phyloP scores from a whole-genome alignment of 75 land plant genomes.

The Chamaecyparis obtusa region DNA sequence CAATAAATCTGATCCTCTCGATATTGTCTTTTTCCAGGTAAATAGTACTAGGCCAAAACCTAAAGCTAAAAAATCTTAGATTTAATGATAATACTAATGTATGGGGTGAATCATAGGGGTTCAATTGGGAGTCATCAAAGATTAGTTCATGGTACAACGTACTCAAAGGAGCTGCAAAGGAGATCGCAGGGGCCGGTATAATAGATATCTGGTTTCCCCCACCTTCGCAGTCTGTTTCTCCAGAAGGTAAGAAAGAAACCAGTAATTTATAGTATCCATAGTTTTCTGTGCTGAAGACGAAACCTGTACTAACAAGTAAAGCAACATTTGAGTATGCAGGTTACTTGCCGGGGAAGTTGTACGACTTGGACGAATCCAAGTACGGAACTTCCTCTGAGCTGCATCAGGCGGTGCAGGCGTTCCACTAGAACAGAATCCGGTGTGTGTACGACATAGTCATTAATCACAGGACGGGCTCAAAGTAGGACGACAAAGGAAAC shows the following conservation, averaged over 20 bases:
- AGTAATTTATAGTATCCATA: too few relatives aligned
- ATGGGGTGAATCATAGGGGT: not conserved
- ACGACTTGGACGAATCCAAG: slow-evolving; percentile 39
- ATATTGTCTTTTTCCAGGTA: not conserved
- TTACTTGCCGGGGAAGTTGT: slow-evolving; percentile 41
- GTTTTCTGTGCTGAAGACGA: too few relatives aligned
- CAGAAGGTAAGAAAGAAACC: not conserved
- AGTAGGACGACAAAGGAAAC: too few relatives aligned
- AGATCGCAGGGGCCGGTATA: not conserved
- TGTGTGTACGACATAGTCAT: too few relatives aligned
- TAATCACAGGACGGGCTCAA: too few relatives aligned
- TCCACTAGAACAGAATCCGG: too few relatives aligned
- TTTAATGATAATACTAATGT: not conserved
- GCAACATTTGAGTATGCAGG: slow-evolving; percentile 8
- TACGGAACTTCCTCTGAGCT: slow-evolving; percentile 46
- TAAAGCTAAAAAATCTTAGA: not conserved
- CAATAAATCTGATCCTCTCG: not conserved
- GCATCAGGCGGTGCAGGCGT: too few relatives aligned
- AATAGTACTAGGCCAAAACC: not conserved
- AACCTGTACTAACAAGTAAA: too few relatives aligned
- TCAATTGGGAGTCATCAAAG: slow-evolving; percentile 2
- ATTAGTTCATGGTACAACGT: too few relatives aligned
- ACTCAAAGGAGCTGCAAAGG: too few relatives aligned
- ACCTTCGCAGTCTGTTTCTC: not conserved
- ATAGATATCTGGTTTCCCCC: slow-evolving; percentile 4